Base-by-base conservation (phyloP, 2,329 filamentous ascomycete species). In the Ilyonectria mors-panacis region DNA sequence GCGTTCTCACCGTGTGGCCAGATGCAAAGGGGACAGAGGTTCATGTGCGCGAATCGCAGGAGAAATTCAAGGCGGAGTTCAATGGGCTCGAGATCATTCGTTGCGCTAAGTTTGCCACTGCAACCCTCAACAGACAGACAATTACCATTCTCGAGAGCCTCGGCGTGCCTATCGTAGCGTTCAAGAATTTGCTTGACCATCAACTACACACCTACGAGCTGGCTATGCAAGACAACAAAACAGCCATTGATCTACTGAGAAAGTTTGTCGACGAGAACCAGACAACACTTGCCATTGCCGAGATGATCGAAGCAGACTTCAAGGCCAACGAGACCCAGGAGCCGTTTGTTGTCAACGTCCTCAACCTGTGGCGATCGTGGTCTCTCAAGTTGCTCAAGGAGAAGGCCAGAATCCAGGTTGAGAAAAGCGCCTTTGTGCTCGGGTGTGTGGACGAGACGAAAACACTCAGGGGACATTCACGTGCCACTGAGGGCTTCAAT, bases 331-430 rank as follows among this genome's bases (percentile, higher is more conserved):
- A 84, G 15, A 33, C 76, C 1, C 78, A 83, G 23, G 96, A 99
- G 65, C 95, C 95, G 0, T 98, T 98, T 78, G 85, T 94, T 23
- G 87, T 90, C 67, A 94, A 94, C 0, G 80, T 97, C 9, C 82
- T 99, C 12, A 88, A 90, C 39, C 85, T 98, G 0, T 99, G 96
- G 95, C 88, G 92, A 69, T 89, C 94, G 1, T 98, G 94, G 93
- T 94, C 92, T 1, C 88, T 97, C 72, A 97, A 97, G 76, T 88
- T 92, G 13, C 86, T 99, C 19, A 98, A 97, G 73, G 94, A 98
- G 73, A 98, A 98, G 74, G 94, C 95, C 0, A 92, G 92, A 30
- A 94, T 99, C 48, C 86, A 90, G 2, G 87, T 99, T 10, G 90
- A 94, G 7, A 82, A 95, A 65, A 94, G 95, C 1, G 95, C 94